phyloP scores from a whole-genome alignment of 768 basidiomycete genomes.

The Rhizopogon vinicolor region DNA sequence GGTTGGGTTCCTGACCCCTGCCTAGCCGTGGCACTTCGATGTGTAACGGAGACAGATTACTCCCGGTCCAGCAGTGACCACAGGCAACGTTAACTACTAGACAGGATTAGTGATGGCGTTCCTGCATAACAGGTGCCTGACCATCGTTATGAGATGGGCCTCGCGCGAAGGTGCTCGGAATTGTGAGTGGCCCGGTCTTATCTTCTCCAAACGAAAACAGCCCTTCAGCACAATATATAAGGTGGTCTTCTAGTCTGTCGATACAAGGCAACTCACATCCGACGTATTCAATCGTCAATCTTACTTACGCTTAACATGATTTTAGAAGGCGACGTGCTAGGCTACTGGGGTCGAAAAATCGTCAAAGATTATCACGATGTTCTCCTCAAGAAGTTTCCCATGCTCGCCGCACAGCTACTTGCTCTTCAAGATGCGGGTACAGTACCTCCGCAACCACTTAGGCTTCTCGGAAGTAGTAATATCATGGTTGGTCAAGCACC shows the following conservation, averaged over 20 bases:
- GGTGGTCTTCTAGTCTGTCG: too few relatives aligned
- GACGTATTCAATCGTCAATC: background rate
- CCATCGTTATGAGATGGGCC: too few relatives aligned
- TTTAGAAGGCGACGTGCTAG: slow-evolving; percentile 15
- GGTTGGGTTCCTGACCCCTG: too few relatives aligned
- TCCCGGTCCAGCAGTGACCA: too few relatives aligned
- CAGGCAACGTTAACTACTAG: too few relatives aligned
- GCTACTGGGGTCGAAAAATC: slow-evolving; percentile 10
- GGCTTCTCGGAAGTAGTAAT: too few relatives aligned
- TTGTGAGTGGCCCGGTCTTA: background rate
- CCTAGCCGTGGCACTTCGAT: too few relatives aligned
- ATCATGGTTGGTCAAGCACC: too few relatives aligned
- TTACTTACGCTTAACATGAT: background rate
- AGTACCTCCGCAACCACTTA: background rate
- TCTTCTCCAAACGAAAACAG: background rate
- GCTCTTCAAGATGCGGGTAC: background rate
- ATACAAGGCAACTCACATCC: background rate
- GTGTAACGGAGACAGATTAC: too few relatives aligned
- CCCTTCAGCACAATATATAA: background rate
- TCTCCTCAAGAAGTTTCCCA: slow-evolving; percentile 6
- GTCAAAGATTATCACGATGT: slow-evolving; percentile 9
- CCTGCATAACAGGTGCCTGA: too few relatives aligned
- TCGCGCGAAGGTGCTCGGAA: background rate
- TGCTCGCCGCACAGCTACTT: too few relatives aligned
- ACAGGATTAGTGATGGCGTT: too few relatives aligned